Evolutionary conservation across 2,329 filamentous ascomycete genomes (phyloP).

Genomic region (Xylaria digitata): DNA sequence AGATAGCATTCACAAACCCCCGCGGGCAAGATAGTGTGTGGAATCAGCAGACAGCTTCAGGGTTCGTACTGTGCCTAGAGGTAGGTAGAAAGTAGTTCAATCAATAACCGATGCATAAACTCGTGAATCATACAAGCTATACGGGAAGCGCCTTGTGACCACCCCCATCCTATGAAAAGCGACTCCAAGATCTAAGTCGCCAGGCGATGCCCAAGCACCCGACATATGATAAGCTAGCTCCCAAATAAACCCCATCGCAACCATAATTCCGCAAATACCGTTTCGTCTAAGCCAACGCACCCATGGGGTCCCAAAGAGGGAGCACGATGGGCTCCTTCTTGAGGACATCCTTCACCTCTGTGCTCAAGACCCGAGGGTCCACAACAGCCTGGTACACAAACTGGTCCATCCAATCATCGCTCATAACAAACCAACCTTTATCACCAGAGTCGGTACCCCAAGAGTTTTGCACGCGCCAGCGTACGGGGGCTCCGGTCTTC

Average conservation of each 20-base stretch:
- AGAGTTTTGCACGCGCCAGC: conserved; percentile 90
- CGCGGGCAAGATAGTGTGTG: background rate
- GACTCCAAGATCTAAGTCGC: background rate
- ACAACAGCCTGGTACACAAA: conserved; percentile 90
- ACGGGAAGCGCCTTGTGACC: background rate
- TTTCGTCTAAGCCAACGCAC: conserved; percentile 69
- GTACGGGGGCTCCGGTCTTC: conserved; percentile 69
- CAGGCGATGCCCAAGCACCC: background rate
- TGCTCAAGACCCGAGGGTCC: conserved; percentile 74
- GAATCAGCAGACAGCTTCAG: background rate
- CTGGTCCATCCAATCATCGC: conserved; percentile 80
- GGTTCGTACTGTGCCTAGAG: too few relatives aligned
- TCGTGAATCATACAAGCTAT: conserved; percentile 23
- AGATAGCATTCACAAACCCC: background rate
- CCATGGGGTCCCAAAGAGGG: conserved; percentile 85
- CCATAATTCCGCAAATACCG: background rate
- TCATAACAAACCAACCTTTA: conserved; percentile 92
- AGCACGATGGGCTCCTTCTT: conserved; percentile 76
- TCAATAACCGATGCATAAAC: background rate
- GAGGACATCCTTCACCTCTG: conserved; percentile 76
- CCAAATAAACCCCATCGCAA: background rate
- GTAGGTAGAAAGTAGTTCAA: background rate
- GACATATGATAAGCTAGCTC: background rate
- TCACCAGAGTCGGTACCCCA: conserved; percentile 79
- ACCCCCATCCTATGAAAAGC: background rate